These are phyloP conservation scores for Nannizziopsis arthrosporioides DNA, from an alignment of 2,329 filamentous ascomycete genomes.

Conservation along the genomic window DNA sequence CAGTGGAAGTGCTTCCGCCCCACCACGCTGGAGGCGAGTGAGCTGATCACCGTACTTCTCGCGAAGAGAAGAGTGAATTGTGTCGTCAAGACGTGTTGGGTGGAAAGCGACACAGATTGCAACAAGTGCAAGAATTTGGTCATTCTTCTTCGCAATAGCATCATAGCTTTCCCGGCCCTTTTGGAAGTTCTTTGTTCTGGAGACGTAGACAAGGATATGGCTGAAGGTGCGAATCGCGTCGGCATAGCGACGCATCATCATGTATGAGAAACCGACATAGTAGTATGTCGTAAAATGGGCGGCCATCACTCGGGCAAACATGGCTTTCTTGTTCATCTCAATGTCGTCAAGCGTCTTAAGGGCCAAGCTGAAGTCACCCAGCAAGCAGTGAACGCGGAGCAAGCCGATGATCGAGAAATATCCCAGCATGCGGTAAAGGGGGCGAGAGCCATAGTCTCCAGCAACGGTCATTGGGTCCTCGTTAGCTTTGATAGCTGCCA, in stretches of 20 bases:
- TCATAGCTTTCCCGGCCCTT: slow-evolving; percentile 86
- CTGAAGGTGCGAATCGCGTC: slow-evolving; percentile 99
- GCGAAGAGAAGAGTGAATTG: slow-evolving; percentile 91
- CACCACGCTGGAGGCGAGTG: slow-evolving; percentile 88
- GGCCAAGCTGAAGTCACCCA: slow-evolving; percentile 95
- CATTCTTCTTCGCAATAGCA: slow-evolving; percentile 98
- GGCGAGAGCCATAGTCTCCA: slow-evolving; percentile 88
- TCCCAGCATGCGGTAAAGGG: slow-evolving; percentile 93
- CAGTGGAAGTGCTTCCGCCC: slow-evolving; percentile 85
- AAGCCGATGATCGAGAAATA: slow-evolving; percentile 99
- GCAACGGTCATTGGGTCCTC: slow-evolving; percentile 81
- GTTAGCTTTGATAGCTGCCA: slow-evolving; percentile 84
- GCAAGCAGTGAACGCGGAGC: slow-evolving; percentile 85
- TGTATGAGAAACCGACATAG: slow-evolving; percentile 99
- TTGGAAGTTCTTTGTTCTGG: slow-evolving; percentile 99
- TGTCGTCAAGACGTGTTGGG: slow-evolving; percentile 93
- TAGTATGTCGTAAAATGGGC: slow-evolving; percentile 99
- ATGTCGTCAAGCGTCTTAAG: slow-evolving; percentile 99
- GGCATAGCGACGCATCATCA: slow-evolving; percentile 99
- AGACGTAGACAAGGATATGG: slow-evolving; percentile 98
- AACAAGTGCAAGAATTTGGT: slow-evolving; percentile 98
- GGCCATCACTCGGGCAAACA: slow-evolving; percentile 99
- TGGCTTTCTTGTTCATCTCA: slow-evolving; percentile 99
- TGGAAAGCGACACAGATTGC: slow-evolving; percentile 98
- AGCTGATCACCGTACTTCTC: slow-evolving; percentile 99